Base-by-base conservation (phyloP, 2,329 filamentous ascomycete species). In the Claviceps humidiphila region DNA sequence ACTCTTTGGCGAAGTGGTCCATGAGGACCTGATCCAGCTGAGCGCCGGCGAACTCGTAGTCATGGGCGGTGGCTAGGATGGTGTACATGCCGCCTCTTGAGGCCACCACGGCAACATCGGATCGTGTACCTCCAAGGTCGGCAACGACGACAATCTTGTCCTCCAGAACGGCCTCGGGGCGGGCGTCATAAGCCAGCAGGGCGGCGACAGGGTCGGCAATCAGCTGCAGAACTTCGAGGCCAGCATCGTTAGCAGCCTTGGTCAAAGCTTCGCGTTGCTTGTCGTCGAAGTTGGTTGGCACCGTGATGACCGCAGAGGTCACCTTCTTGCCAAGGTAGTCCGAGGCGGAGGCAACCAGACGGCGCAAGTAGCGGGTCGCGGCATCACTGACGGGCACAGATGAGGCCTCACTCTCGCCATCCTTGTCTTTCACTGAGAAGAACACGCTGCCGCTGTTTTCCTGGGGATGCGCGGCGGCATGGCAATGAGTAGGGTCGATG, bases 1-100 rank as follows among this genome's bases (percentile, higher is more conserved):
- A 98, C 71, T 98, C 93, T 78, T 98, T 98, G 61, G 91, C 87
- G 61, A 97, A 96, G 76, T 96, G 85, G 67, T 98, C 91, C 67
- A 95, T 87, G 54, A 98, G 78, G 49, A 91, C 85, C 67, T 93
- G 80, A 74, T 98, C 93, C 53, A 98, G 77, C 59, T 89, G 83
- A 39, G 81, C 77, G 64, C 93, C 93, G 53, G 87, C 84, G 60
- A 91, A 87, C 65, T 97, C 90, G 71, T 95, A 96, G 75, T 98
- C 93, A 74, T 97, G 93, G 34, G 85, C 82, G 13, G 91, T 95
- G 20, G 93, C 89, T 54, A 98, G 78, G 61, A 96, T 83, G 55
- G 89, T 96, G 78, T 97, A 97, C 75, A 97, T 91, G 66, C 93
- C 93, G 57, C 89, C 89, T 68, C 91, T 82, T 63, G 87, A 95